Base-by-base conservation (phyloP, 805 yeast genomes). In the Maudiozyma barnettii region DNA sequence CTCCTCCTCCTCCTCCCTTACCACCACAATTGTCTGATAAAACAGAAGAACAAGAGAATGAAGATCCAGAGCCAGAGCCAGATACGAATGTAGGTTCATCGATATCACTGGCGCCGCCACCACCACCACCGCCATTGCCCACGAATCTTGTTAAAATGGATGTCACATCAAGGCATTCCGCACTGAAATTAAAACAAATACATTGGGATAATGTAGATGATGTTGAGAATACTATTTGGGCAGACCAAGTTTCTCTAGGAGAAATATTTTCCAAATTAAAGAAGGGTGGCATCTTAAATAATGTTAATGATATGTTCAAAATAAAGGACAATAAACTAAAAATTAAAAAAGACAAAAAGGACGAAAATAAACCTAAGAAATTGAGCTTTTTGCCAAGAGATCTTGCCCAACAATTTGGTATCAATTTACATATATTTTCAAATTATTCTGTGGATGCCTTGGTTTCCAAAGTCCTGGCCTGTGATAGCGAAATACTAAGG, bases 191-290 rank as follows among this genome's bases (percentile, higher is more conserved):
- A 67, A 84, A 83, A 58, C 95, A 84, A 57, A 75, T 84, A 51
- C 95, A 84, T 56, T 84, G 93, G 95, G 93, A 84, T 52, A 83
- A 79, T 57, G 67, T 84, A 41, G 84, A 81, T 13, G 63, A 70
- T 43, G 68, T 81, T 14, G 68, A 71, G 16, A 71, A 76, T 39
- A 81, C 93, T 0, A 73, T 84, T 54, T 84, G 95, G 95, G 72
- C 71, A 29, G 63, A 65, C 19, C 55, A 65, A 14, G 56, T 67
- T 0, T 70, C 75, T 42, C 47, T 56, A n/a, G 43, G 43, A 22
- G 74, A 76, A 19, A 68, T 69, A 0, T 64, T 77, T 43, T 68
- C 65, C 39, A 78, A 76, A 21, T 69, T 84, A 50, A 64, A 75
- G 63, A 66, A 72, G 19, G 69, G 68, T 46, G 93, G 93, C 45